These are phyloP conservation scores for Russula virescens DNA, from an alignment of 768 basidiomycete species.

Conservation along the genomic window DNA sequence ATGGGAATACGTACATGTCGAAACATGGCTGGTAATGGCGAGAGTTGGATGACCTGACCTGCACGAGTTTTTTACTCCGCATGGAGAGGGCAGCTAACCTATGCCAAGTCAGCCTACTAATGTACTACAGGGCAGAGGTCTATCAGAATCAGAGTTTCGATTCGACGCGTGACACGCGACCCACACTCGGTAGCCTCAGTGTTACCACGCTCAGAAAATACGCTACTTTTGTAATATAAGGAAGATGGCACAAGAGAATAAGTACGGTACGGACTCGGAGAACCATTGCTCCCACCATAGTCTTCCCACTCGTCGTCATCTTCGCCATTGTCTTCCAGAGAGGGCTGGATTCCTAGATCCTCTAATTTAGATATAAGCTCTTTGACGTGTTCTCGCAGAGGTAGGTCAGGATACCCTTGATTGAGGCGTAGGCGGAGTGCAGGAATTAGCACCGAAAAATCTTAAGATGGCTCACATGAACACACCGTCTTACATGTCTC, in stretches of 20 bases:
- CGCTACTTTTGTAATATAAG: constrained; percentile 4
- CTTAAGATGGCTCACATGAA: constrained; percentile 8
- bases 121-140: too few relatives aligned
- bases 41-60: constrained; percentile 1
- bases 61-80: background rate
- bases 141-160: background rate
- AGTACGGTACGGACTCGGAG: constrained; percentile 11
- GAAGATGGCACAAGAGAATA: background rate
- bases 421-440: constrained; percentile 56
- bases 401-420: constrained; percentile 70
- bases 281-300: constrained; percentile 51
- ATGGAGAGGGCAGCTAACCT: background rate
- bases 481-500: constrained; percentile 76
- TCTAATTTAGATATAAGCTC: constrained; percentile 71
- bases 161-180: background rate
- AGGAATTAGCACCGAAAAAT: background rate
- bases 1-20: background rate
- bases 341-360: constrained; percentile 56
- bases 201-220: background rate
- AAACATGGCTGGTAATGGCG: background rate
- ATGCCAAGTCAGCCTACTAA: too few relatives aligned
- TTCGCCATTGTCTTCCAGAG: constrained; percentile 51
- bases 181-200: too few relatives aligned
- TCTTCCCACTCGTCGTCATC: constrained; percentile 58
- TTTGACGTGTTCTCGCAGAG: constrained; percentile 65